Evolutionary conservation across 106 monocot genomes (phyloP).

Genomic region (Amphibolis antarctica): DNA sequence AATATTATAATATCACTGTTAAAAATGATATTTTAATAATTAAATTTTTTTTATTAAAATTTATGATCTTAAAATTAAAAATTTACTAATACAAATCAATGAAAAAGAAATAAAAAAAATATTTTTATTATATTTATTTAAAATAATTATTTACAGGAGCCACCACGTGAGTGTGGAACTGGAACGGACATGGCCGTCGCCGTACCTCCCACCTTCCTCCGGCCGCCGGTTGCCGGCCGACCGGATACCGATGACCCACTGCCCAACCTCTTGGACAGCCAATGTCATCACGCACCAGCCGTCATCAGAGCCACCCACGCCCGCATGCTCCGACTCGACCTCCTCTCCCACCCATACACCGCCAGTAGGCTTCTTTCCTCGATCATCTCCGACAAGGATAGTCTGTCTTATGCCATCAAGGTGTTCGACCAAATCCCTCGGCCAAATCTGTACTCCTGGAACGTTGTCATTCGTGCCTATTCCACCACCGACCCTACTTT

Average conservation of each 20-base stretch:
- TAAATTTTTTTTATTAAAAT: too few species aligned
- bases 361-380: slow-evolving; percentile 33
- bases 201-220: too few species aligned
- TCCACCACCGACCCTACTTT: slow-evolving; percentile 10
- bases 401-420: slow-evolving; percentile 26
- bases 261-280: neutral
- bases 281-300: neutral
- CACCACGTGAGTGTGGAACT: too few species aligned
- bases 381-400: slow-evolving; percentile 11
- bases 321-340: slow-evolving; percentile 42
- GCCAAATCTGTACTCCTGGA: slow-evolving; percentile 40
- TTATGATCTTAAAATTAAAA: too few species aligned
- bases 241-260: neutral
- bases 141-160: too few species aligned
- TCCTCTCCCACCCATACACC: slow-evolving; percentile 21
- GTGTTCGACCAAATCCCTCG: slow-evolving; percentile 37
- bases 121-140: too few species aligned
- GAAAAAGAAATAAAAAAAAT: too few species aligned
- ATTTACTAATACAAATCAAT: too few species aligned
- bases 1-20: too few species aligned
- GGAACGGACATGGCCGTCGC: too few species aligned
- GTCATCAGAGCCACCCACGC: slow-evolving; percentile 24
- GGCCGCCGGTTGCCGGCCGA: too few species aligned
- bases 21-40: too few species aligned
- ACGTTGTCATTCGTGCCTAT: slow-evolving; percentile 41